Percentiles rank a stretch among this genome's conserved stretches.
phyloP scores from a whole-genome alignment of 2,329 filamentous ascomycete species.

The Tolypocladium guangdongense region DNA sequence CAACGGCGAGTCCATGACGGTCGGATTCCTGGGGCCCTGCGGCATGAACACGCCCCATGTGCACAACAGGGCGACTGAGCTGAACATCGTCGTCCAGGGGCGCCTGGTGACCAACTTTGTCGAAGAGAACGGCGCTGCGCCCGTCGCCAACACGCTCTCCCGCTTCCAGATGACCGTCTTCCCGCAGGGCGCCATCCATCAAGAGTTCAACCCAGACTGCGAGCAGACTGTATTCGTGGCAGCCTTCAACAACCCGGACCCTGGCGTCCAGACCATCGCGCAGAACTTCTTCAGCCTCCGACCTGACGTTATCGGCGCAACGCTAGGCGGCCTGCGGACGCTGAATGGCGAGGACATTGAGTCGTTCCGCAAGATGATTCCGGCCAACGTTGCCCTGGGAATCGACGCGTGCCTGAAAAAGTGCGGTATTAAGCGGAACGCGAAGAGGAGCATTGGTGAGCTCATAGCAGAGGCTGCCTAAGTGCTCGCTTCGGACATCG shows the following conservation, averaged over 20 bases:
- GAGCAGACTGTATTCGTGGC: conserved; percentile 36
- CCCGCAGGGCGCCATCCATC: conserved; percentile 37
- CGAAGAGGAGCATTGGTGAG: conserved; percentile 17
- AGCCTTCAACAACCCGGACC: conserved; percentile 33
- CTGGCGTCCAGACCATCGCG: conserved; percentile 32
- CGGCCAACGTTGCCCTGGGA: conserved; percentile 37
- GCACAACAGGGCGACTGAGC: conserved; percentile 36
- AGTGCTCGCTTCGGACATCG: background rate
- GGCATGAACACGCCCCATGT: conserved; percentile 40
- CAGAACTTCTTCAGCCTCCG: conserved; percentile 35
- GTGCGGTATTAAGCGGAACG: conserved; percentile 30
- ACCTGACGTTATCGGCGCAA: conserved; percentile 24
- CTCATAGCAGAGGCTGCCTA: conserved; percentile 2
- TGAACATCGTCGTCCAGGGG: conserved; percentile 34
- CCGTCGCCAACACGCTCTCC: conserved; percentile 25
- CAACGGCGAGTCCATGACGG: conserved; percentile 32
- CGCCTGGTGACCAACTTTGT: conserved; percentile 32
- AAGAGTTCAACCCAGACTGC: conserved; percentile 41
- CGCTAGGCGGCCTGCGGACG: conserved; percentile 24
- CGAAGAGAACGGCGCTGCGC: conserved; percentile 28
- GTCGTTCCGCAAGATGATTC: conserved; percentile 28
- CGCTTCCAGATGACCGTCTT: conserved; percentile 35
- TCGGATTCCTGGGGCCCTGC: conserved; percentile 38
- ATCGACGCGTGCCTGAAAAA: conserved; percentile 38
- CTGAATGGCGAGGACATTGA: conserved; percentile 29